phyloP scores from a whole-genome alignment of 306 rosid genomes.

The Dryas octopetala region DNA sequence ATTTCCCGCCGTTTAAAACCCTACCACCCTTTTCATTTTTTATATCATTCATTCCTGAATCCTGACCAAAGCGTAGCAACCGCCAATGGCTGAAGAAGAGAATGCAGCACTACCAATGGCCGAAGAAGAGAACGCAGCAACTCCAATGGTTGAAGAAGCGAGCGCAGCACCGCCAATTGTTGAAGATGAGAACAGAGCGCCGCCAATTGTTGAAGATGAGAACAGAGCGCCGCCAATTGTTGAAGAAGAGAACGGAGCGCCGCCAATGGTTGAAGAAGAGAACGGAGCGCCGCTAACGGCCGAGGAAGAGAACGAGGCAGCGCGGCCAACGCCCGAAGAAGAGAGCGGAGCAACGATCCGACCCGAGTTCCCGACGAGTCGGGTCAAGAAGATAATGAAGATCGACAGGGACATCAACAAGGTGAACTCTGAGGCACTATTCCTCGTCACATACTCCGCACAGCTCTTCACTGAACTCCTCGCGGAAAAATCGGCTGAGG shows the following conservation, averaged over 20 bases:
- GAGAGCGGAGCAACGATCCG: conserved; percentile 18
- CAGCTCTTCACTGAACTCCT: conserved; percentile 72
- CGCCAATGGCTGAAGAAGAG: conserved; percentile 10
- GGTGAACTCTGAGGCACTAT: conserved; percentile 70
- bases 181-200: conserved; percentile 36
- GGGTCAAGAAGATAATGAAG: conserved; percentile 83
- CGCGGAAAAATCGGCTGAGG: conserved; percentile 66
- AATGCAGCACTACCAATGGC: background rate
- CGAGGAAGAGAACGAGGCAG: background rate
- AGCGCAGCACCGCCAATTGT: background rate
- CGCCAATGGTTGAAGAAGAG: background rate
- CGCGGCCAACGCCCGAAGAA: conserved; percentile 40
- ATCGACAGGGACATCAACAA: conserved; percentile 62
- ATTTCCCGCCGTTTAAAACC: conserved; percentile 54
- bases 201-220: background rate
- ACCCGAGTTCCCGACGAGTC: conserved; percentile 57
- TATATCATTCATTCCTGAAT: background rate
- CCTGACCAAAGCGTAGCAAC: background rate
- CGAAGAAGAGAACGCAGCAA: background rate
- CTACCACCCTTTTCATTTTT: background rate
- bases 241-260: background rate
- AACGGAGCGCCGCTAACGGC: too few species aligned
- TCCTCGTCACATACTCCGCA: conserved; percentile 65
- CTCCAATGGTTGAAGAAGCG: background rate
- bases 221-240: background rate